These are phyloP conservation scores for Alopecurus myosuroides DNA, from an alignment of 176 grass and related monocot genomes.

Conservation along the genomic window DNA sequence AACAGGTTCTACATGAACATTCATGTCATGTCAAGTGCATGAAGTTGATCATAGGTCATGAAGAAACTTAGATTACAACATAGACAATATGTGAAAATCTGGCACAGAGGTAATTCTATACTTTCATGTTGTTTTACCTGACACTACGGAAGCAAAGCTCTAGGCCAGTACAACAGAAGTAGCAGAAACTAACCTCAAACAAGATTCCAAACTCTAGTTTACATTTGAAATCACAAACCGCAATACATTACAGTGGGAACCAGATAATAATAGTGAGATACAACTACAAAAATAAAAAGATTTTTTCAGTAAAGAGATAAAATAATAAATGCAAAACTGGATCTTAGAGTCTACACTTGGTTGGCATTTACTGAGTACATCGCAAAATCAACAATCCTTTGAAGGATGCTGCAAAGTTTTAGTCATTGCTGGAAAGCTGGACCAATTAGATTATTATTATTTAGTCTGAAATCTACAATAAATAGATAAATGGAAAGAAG, in stretches of 20 bases:
- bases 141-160: background rate
- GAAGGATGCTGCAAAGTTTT: background rate
- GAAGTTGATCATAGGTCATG: background rate
- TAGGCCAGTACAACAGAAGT: background rate
- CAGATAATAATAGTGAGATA: background rate
- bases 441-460: background rate
- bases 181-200: background rate
- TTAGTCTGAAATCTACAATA: background rate
- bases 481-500: background rate
- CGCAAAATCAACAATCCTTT: background rate
- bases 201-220: background rate
- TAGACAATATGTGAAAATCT: background rate
- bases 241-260: background rate
- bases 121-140: background rate
- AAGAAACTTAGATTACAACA: background rate
- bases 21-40: background rate
- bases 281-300: constrained; percentile 9
- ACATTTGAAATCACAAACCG: background rate
- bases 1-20: constrained; percentile 1
- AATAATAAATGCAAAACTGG: background rate
- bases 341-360: background rate
- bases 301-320: background rate
- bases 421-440: background rate
- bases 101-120: background rate
- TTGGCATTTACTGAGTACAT: background rate